Evolutionary conservation across 2,329 filamentous ascomycete genomes (phyloP).

Genomic region (Cryphonectria naterciae): DNA sequence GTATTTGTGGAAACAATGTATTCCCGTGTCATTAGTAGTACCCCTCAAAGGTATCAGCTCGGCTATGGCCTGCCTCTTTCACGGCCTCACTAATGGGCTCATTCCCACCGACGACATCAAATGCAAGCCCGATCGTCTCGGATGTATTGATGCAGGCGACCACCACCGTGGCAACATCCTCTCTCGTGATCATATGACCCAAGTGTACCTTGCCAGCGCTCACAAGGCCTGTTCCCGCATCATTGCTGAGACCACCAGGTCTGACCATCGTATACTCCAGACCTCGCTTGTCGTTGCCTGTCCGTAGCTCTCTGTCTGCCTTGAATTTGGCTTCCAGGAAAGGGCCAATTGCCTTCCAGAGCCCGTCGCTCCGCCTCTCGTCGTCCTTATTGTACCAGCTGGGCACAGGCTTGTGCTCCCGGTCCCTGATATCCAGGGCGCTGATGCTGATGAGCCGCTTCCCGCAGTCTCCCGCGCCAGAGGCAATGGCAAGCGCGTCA

Average conservation of each 20-base stretch:
- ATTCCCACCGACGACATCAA: conserved; percentile 46
- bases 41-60: conserved; percentile 38
- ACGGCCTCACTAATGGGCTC: conserved; percentile 43
- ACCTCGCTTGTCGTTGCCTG: conserved; percentile 41
- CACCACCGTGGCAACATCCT: conserved; percentile 50
- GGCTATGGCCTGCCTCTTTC: conserved; percentile 41
- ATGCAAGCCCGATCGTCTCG: conserved; percentile 45
- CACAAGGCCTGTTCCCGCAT: conserved; percentile 43
- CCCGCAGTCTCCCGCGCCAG: conserved; percentile 38
- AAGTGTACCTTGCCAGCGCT: conserved; percentile 48
- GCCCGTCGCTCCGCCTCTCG: conserved; percentile 39
- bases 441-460: conserved; percentile 52
- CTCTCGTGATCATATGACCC: conserved; percentile 42
- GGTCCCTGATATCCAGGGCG: conserved; percentile 49
- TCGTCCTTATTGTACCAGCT: conserved; percentile 49
- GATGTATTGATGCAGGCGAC: conserved; percentile 45
- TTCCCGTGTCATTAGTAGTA: conserved; percentile 29
- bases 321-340: conserved; percentile 49
- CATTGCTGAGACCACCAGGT: conserved; percentile 45
- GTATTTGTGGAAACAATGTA: not conserved
- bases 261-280: conserved; percentile 52
- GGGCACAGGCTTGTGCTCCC: conserved; percentile 41
- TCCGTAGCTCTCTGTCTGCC: conserved; percentile 45
- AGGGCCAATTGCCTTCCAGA: conserved; percentile 44
- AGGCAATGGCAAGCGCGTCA: conserved; percentile 45